phyloP scores from a whole-genome alignment of 768 basidiomycete species.

The Amylocystis lapponica region DNA sequence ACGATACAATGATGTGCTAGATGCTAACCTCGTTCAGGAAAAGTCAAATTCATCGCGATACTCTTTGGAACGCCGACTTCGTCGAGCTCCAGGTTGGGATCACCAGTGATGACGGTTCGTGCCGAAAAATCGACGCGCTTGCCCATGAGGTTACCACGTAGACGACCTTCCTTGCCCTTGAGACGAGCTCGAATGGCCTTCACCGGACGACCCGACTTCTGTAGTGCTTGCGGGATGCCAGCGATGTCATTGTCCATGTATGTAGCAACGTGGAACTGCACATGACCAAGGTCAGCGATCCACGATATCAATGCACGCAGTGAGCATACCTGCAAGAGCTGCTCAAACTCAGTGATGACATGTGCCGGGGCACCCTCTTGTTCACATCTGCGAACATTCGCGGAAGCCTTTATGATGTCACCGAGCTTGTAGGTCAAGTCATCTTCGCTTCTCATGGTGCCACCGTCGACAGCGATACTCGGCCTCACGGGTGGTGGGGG shows the following conservation, averaged over 20 bases:
- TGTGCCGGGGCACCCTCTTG: conserved; percentile 96
- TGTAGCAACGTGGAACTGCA: conserved; percentile 94
- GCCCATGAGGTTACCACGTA: conserved; percentile 98
- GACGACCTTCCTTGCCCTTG: conserved; percentile 97
- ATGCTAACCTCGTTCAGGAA: conserved; percentile 83
- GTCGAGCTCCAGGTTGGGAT: conserved; percentile 93
- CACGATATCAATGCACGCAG: background rate
- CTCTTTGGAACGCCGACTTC: conserved; percentile 94
- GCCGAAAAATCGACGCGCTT: conserved; percentile 99
- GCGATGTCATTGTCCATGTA: conserved; percentile 99
- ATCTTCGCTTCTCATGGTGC: conserved; percentile 94
- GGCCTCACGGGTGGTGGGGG: conserved; percentile 98
- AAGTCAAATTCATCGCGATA: conserved; percentile 97
- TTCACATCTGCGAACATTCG: conserved; percentile 86
- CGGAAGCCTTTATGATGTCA: conserved; percentile 94
- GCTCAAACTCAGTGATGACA: conserved; percentile 93
- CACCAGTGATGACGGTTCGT: conserved; percentile 98
- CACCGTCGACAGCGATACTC: conserved; percentile 95
- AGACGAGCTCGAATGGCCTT: conserved; percentile 97
- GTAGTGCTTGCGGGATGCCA: conserved; percentile 93
- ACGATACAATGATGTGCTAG: too few relatives aligned
- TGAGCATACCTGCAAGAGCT: conserved; percentile 73
- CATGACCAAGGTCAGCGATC: too few relatives aligned
- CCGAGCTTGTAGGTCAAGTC: conserved; percentile 98
- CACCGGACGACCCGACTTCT: conserved; percentile 95